A percentile compares a stretch with the other conserved stretches of the same genome.
These are phyloP conservation scores for Didymella sp. DNA, from an alignment of 2,329 filamentous ascomycete genomes.

Conservation along the genomic window DNA sequence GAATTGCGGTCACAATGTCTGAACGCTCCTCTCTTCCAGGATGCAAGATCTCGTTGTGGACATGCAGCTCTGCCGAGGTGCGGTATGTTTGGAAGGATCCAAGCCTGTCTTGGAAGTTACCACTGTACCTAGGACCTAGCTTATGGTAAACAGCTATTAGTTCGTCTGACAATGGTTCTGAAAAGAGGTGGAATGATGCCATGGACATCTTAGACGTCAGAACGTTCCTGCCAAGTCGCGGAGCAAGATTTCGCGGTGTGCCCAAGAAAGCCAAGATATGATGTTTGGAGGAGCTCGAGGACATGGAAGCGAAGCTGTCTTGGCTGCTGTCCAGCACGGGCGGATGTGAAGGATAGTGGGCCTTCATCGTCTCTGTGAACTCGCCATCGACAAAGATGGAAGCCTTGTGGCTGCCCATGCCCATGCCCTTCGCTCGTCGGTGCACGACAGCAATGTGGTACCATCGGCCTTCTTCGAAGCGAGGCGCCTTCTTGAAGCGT, in stretches of 20 bases:
- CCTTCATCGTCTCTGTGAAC: slow-evolving; percentile 90
- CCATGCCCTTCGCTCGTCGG: slow-evolving; percentile 69
- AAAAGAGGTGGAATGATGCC: slow-evolving; percentile 86
- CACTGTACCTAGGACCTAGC: slow-evolving; percentile 87
- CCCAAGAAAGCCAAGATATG: slow-evolving; percentile 92
- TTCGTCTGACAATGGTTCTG: slow-evolving; percentile 88
- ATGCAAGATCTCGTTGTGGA: slow-evolving; percentile 89
- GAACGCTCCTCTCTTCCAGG: slow-evolving; percentile 89
- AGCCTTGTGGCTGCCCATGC: slow-evolving; percentile 78
- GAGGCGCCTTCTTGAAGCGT: slow-evolving; percentile 86
- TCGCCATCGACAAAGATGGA: slow-evolving; percentile 91
- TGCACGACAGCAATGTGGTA: slow-evolving; percentile 94
- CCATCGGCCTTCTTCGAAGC: slow-evolving; percentile 80
- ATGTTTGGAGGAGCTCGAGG: slow-evolving; percentile 63
- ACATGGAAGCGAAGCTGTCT: slow-evolving; percentile 74
- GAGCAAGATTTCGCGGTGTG: slow-evolving; percentile 86
- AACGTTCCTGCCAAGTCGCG: slow-evolving; percentile 73
- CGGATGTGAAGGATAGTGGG: slow-evolving; percentile 82
- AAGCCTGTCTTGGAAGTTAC: slow-evolving; percentile 95
- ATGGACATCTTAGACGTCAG: slow-evolving; percentile 85
- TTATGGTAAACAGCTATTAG: slow-evolving; percentile 89
- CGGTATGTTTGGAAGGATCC: slow-evolving; percentile 96
- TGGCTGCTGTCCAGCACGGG: slow-evolving; percentile 67
- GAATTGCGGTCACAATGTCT: slow-evolving; percentile 87
- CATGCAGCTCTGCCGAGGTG: slow-evolving; percentile 86